Evolutionary conservation across 805 yeast species (phyloP), one percentile per base, ranked within the genome.

Genomic region (Scheffersomyces stipitis): DNA sequence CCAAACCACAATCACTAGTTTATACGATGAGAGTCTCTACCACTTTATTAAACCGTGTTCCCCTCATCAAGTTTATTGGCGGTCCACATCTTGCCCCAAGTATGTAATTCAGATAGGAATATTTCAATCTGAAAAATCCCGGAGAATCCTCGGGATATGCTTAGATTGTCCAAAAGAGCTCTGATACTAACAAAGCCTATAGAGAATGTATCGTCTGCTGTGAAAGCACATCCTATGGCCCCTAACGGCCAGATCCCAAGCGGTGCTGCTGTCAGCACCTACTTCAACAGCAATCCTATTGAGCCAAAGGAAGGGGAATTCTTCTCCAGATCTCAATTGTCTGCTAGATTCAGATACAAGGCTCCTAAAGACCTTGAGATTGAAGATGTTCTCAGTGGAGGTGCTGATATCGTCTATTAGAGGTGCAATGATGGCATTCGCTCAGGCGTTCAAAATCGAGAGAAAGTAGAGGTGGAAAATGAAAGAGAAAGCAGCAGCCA

Each of bases 31-130:
- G 54, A 51, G 48, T 56, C 30, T 46, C 66, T 15, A 40, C 54
- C 18, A 51, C 58, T 36, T 51, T 66, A 42, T 53, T 65, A 36
- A 60, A 66, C 47, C 74, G 77, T 55, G 69, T 73, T 16, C 96
- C 95, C 12, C 69, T 81, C 60, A 91, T 91, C 65, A 84, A 83
- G 55, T 91, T 91, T 57, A 76, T 88, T 31, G 96, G 97, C 28
- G 89, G 89, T 31, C 83, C 88, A 33, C 87, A 82, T 58, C 55
- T 69, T 20, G 58, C 66, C 40, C 61, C 68, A 47, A 71, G 81
- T 67, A 64, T 38, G 79, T 72, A 28, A 26, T 18, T 40, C 15
- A 31, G 18, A 20, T n/a, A 10, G 14, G 18, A 28, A 7, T 15
- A 22, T 22, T 22, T 22, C 10, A 12, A 22, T 12, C 7, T 22